Conservation (phyloP, 2,329 filamentous ascomycete species). For the Decorospora gaudefroyi region DNA sequence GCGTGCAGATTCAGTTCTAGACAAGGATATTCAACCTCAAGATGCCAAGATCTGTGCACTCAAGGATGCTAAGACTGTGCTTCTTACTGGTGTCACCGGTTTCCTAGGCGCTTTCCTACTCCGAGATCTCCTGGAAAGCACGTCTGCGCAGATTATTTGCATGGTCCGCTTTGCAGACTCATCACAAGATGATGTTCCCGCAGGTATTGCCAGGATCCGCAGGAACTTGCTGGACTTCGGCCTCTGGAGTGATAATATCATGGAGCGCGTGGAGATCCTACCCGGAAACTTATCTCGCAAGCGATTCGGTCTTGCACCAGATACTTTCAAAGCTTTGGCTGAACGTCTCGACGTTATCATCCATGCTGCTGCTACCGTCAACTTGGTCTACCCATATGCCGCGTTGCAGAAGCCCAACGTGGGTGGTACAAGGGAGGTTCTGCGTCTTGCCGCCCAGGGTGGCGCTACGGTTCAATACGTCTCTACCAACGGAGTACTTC, state of each 20-base stretch:
- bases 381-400: conserved; percentile 77
- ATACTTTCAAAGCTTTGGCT: conserved; percentile 68
- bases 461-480: conserved; percentile 77
- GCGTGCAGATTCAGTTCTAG: conserved; percentile 67
- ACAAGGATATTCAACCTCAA: conserved; percentile 68
- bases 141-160: conserved; percentile 71
- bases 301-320: conserved; percentile 68
- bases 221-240: conserved; percentile 78
- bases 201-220: conserved; percentile 72
- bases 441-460: conserved; percentile 69
- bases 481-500: conserved; percentile 79
- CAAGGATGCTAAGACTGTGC: conserved; percentile 68
- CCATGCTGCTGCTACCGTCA: conserved; percentile 75
- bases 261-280: conserved; percentile 76
- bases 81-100: conserved; percentile 76
- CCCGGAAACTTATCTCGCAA: conserved; percentile 73
- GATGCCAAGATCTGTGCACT: conserved; percentile 61
- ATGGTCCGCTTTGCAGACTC: conserved; percentile 74
- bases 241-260: conserved; percentile 75
- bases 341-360: conserved; percentile 71
- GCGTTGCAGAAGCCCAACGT: conserved; percentile 75
- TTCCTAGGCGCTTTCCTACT: conserved; percentile 77
- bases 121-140: conserved; percentile 68
- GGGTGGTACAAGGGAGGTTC: conserved; percentile 74
- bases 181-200: conserved; percentile 64